phyloP scores from a whole-genome alignment of 805 yeast species.

The Millerozyma acaciae region DNA sequence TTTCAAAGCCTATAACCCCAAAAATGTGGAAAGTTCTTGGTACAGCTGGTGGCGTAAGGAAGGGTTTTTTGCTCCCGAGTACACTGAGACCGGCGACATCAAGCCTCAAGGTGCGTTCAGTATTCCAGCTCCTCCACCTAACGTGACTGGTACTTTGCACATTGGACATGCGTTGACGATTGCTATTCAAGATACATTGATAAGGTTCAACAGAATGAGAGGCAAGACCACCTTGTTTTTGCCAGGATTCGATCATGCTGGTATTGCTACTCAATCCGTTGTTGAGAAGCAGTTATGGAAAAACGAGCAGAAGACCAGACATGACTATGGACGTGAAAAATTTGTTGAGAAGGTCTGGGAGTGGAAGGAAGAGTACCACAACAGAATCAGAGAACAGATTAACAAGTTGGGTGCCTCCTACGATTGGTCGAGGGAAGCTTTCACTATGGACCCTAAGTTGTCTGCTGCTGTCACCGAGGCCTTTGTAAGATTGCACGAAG shows the following conservation, averaged over 20 bases:
- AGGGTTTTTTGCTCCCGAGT: constrained; percentile 86
- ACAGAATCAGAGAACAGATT: constrained; percentile 79
- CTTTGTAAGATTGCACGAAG: constrained; percentile 86
- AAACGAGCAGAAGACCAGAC: constrained; percentile 82
- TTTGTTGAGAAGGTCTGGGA: constrained; percentile 92
- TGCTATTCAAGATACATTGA: constrained; percentile 88
- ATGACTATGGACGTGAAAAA: constrained; percentile 90
- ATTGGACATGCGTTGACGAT: constrained; percentile 98
- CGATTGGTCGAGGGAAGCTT: constrained; percentile 93
- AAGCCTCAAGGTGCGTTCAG: constrained; percentile 82
- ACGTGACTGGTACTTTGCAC: constrained; percentile 97
- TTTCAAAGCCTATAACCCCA: constrained; percentile 89
- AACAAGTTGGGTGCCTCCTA: constrained; percentile 91
- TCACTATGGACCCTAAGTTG: constrained; percentile 79
- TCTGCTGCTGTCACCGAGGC: constrained; percentile 84
- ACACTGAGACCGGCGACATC: constrained; percentile 65
- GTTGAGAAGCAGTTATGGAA: constrained; percentile 96
- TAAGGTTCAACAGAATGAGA: constrained; percentile 94
- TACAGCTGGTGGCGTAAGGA: constrained; percentile 93
- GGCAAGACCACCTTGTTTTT: constrained; percentile 90
- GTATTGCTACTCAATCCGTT: constrained; percentile 97
- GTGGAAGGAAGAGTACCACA: constrained; percentile 94
- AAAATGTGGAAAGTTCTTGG: constrained; percentile 94
- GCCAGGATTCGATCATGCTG: constrained; percentile 99
- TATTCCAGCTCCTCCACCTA: constrained; percentile 99